A percentile compares a stretch with the other conserved stretches of the same genome.
These are phyloP conservation scores for Mortierella sp. DNA, from an alignment of 371 early-diverging fungal genomes.

Conservation along the genomic window DNA sequence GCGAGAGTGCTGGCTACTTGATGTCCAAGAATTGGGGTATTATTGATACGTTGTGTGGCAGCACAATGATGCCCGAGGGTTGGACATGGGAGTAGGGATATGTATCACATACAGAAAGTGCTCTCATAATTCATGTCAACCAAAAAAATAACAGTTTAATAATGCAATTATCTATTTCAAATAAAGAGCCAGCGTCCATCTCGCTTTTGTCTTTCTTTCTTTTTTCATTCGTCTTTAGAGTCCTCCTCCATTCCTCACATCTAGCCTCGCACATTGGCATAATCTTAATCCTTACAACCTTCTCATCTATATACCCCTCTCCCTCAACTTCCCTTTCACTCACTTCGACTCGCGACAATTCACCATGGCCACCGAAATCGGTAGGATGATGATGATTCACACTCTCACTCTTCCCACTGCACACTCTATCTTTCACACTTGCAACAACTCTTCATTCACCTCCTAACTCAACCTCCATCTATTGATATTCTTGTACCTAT, in stretches of 20 bases:
- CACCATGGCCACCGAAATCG: slow-evolving; percentile 41
- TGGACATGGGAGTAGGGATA: background rate
- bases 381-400: slow-evolving; percentile 24
- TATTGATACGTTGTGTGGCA: no score
- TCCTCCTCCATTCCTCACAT: slow-evolving; percentile 7
- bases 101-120: background rate
- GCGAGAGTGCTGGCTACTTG: no score
- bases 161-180: slow-evolving; percentile 1
- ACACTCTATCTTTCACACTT: background rate
- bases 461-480: background rate
- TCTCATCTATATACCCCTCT: background rate
- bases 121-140: background rate
- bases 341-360: background rate
- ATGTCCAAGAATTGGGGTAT: no score
- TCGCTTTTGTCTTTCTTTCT: background rate
- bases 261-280: background rate
- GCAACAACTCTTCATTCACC: background rate
- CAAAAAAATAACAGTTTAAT: background rate
- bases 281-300: background rate
- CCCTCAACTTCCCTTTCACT: background rate
- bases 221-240: slow-evolving; percentile 5
- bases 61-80: no score
- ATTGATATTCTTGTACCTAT: background rate
- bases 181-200: background rate
- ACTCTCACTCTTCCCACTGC: background rate